Evolutionary conservation across 805 yeast genomes (phyloP).

Genomic region (Kodamaea leandrae): DNA sequence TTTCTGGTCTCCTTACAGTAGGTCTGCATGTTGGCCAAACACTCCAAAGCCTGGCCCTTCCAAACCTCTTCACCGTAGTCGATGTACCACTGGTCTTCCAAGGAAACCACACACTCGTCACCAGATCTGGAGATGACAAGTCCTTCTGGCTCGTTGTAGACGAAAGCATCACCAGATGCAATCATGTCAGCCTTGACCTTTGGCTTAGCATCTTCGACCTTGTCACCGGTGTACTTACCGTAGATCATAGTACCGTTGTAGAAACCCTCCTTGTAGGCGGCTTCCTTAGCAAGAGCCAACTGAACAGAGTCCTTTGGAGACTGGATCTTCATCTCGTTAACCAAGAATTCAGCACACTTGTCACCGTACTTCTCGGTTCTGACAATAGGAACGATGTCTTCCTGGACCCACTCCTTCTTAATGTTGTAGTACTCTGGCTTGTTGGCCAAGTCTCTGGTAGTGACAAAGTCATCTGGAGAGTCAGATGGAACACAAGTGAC

Average conservation of each 20-base stretch:
- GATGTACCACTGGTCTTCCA: constrained; percentile 97
- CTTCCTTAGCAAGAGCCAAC: constrained; percentile 89
- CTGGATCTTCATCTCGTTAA: constrained; percentile 83
- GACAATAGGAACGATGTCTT: constrained; percentile 71
- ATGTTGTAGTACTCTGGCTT: constrained; percentile 90
- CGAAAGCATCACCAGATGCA: constrained; percentile 75
- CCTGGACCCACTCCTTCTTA: constrained; percentile 79
- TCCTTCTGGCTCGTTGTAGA: constrained; percentile 92
- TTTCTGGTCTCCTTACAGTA: constrained; percentile 80
- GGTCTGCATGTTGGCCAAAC: constrained; percentile 72
- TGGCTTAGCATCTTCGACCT: constrained; percentile 87
- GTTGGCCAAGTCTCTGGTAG: constrained; percentile 76
- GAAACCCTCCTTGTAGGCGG: constrained; percentile 94
- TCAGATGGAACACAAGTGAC: constrained; percentile 99
- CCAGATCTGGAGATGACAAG: constrained; percentile 91
- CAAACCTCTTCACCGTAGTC: constrained; percentile 95
- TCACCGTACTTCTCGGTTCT: constrained; percentile 85
- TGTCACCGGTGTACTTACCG: constrained; percentile 85
- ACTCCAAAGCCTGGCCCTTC: constrained; percentile 78
- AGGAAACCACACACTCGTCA: constrained; percentile 92
- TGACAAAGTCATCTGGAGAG: constrained; percentile 95
- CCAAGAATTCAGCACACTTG: constrained; percentile 77
- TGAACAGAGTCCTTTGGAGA: constrained; percentile 89
- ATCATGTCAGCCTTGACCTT: constrained; percentile 81
- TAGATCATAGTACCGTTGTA: constrained; percentile 80